Percentiles rank a stretch among this genome's conserved stretches.
Conservation (phyloP, 306 rosid genomes). For the Prunus kanzakura region DNA sequence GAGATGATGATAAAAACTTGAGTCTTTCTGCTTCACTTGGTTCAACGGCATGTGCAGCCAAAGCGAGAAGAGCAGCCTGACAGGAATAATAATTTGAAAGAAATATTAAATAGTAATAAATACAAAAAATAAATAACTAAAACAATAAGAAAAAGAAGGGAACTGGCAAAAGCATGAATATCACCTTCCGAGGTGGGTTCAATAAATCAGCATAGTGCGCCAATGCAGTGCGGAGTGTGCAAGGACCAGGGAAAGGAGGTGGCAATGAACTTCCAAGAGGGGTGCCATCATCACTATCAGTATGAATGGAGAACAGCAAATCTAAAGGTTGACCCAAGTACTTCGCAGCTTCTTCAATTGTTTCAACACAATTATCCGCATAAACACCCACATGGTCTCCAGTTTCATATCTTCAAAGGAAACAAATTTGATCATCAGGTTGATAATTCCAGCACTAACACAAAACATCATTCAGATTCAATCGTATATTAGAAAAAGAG, state of each 20-base stretch:
- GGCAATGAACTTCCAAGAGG: slow-evolving; percentile 74
- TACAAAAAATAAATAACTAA: not conserved
- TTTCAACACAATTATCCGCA: slow-evolving; percentile 73
- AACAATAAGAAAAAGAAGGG: slow-evolving; percentile 5
- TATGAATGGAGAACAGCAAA: slow-evolving; percentile 68
- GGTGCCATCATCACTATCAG: slow-evolving; percentile 81
- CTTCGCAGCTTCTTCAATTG: slow-evolving; percentile 77
- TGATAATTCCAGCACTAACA: not conserved
- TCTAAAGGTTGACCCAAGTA: slow-evolving; percentile 70
- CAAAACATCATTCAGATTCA: not conserved
- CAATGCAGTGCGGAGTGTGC: slow-evolving; percentile 66
- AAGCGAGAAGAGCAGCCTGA: slow-evolving; percentile 80
- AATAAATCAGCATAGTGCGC: slow-evolving; percentile 80
- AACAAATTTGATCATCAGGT: not conserved
- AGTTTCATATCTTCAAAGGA: slow-evolving; percentile 75
- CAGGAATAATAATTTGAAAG: slow-evolving; percentile 17
- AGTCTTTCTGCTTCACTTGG: slow-evolving; percentile 77
- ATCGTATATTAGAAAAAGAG: not conserved
- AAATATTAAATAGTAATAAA: not conserved
- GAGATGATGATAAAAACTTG: slow-evolving; percentile 74
- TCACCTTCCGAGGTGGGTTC: slow-evolving; percentile 88
- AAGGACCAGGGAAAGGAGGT: slow-evolving; percentile 91
- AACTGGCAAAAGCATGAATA: slow-evolving; percentile 7
- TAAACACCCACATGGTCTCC: slow-evolving; percentile 98
- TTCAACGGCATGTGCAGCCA: slow-evolving; percentile 85